phyloP scores from a whole-genome alignment of 106 monocot genomes.

The Dioscorea zingiberensis region DNA sequence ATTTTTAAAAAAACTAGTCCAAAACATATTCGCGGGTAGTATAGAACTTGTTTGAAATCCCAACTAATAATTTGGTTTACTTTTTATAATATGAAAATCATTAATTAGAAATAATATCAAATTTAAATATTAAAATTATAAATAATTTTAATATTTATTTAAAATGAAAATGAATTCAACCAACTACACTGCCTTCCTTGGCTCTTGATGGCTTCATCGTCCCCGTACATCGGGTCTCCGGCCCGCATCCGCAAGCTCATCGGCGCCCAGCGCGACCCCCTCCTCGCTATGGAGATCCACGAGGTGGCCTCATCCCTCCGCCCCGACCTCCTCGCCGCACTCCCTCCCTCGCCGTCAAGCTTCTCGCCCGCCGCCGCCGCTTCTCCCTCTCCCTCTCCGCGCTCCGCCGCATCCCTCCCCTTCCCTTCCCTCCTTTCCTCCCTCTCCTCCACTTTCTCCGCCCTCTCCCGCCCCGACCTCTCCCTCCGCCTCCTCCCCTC shows the following conservation, averaged over 20 bases:
- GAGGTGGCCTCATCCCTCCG: slow-evolving; percentile 25
- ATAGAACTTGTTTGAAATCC: too few relatives aligned
- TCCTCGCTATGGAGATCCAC: slow-evolving; percentile 67
- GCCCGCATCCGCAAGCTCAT: slow-evolving; percentile 82
- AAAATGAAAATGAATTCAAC: too few relatives aligned
- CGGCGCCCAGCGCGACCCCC: slow-evolving; percentile 62
- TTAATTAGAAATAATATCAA: too few relatives aligned
- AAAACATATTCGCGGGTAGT: too few relatives aligned
- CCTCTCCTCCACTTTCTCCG: slow-evolving; percentile 24
- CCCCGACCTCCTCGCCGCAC: slow-evolving; percentile 24
- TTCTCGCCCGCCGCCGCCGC: slow-evolving; percentile 37
- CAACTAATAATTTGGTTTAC: too few relatives aligned
- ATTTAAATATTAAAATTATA: too few relatives aligned
- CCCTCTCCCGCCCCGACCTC: slow-evolving; percentile 26
- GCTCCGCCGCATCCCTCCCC: slow-evolving; percentile 42
- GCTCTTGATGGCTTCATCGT: neutral
- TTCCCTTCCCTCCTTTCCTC: slow-evolving; percentile 36
- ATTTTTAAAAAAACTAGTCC: too few relatives aligned
- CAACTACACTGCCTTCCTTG: too few relatives aligned
- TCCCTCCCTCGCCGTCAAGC: slow-evolving; percentile 55
- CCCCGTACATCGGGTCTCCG: slow-evolving; percentile 25
- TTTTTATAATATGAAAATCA: too few relatives aligned
- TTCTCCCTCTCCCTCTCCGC: slow-evolving; percentile 29
- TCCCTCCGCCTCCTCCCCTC: slow-evolving; percentile 15
- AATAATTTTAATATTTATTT: too few relatives aligned